Base-by-base conservation (phyloP, 208 protist genomes). In the Trypanosoma vivax region DNA sequence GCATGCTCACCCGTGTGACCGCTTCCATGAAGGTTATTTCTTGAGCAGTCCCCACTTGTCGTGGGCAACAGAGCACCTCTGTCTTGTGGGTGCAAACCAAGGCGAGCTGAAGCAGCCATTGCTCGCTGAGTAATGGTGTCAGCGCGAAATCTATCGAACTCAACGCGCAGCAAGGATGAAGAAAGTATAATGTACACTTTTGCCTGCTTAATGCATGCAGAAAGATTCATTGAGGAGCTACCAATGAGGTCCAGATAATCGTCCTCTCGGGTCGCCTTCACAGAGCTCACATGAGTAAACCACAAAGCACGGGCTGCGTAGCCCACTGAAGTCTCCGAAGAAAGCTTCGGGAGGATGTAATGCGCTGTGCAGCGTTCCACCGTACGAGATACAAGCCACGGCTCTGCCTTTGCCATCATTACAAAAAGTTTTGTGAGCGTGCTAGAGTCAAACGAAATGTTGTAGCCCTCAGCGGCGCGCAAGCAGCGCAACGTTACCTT, bases 91-190 rank as follows among this genome's bases (percentile, higher is more conserved):
- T 70, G 83, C 19, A 65, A 38, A 21, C 75, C 75, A 9, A 53
- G 41, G 2, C 65, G 71, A 34, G 83, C 57, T 2, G 80, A 88
- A 9, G 72, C 58, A 1, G 80, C 80, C 13, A 80, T 48, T 18
- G 50, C 48, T 19, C 55, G 27, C 10, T 48, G 50, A 18, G 56
- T 54, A 5, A 43, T 49, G 11, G 48, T 50, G 3, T 50, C 16
- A 21, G 66, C 43, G 31, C 33, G 46, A 23, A 50, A 57, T n/a
- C 65, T 31, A 9, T 61, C 40, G 41, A 63, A 55, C 2, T 75
- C 64, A 16, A 45, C 24, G 5, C 43, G 56, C 5, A 83, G 48
- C 19, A 42, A 37, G 1, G 43, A 60, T 21, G 56, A 33, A 14
- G 70, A 63, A 10, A 31, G 24, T 38, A 55, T 60, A 5, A 30